Base-by-base conservation (phyloP, 1,284 basidiomycete species). In the Cerioporus squamosus region DNA sequence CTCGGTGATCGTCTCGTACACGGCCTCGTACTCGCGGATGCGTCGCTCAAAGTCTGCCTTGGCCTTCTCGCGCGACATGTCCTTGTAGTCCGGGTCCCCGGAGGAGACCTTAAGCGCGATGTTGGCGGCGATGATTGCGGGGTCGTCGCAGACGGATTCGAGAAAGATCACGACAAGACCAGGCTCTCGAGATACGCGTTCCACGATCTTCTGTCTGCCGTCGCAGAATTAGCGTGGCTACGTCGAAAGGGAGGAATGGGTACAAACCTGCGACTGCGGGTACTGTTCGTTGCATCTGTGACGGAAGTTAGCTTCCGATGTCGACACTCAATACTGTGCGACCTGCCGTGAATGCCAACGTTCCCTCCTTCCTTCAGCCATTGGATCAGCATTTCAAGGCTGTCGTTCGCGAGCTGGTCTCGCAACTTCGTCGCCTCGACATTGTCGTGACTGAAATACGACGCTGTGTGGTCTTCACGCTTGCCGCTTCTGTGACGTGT, bases 351-450 rank as follows among this genome's bases (percentile, higher is more conserved):
- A 66, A 99, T 98, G 8, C 95, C 97, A 33, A 99, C 97, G 70
- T 99, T 99, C 0, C 97, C 97, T 15, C 94, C 94, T 43, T 90
- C 87, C 76, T 94, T 95, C 55, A 99, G 78, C 97, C 97, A 99
- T 42, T 85, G 81, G 63, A 99, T 98, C 42, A 99, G 77, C 84
- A 93, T 94, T 66, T 99, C 96, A 44, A 99, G 78, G 73, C 95
- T 95, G 72, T 99, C 97, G 64, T 87, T 86, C 0, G 97, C 94
- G 55, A 99, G 83, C 66, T 84, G 80, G 69, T 98, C 95, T 8
- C 97, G 86, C 42, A 86, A 80, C 61, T 83, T 83, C 40, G 85
- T 92, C 1, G 91, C 97, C 58, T 91, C 84, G 17, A 81, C 79
- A 70, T 99, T 98, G 56, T 87, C 80, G 57, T 95, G 91, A 73